Evolutionary conservation across 202 grass and related monocot genomes (phyloP).

Genomic region (Musa balbisiana): DNA sequence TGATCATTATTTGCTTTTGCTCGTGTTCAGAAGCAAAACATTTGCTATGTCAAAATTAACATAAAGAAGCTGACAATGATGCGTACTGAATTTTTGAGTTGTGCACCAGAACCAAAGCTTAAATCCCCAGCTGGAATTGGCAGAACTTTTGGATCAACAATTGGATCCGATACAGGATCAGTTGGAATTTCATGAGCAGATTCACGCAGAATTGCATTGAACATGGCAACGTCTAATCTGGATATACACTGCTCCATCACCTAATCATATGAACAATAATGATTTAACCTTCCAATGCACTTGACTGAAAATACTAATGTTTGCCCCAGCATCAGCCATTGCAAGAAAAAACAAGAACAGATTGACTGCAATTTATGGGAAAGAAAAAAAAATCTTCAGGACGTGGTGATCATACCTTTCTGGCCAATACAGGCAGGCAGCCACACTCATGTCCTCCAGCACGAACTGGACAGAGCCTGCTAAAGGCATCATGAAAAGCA

Average conservation of each 20-base stretch:
- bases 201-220: constrained; percentile 90
- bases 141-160: constrained; percentile 85
- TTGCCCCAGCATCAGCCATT: not conserved
- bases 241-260: constrained; percentile 87
- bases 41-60: not conserved
- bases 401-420: constrained; percentile 35
- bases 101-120: constrained; percentile 84
- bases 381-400: not conserved
- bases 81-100: constrained; percentile 95
- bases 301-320: not conserved
- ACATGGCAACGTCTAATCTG: constrained; percentile 92
- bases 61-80: not conserved
- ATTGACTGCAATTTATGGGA: not conserved
- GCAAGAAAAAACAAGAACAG: not conserved
- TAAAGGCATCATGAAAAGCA: constrained; percentile 65
- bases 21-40: too few species aligned
- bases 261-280: constrained; percentile 29
- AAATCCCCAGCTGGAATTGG: constrained; percentile 67
- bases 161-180: constrained; percentile 74
- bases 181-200: constrained; percentile 84
- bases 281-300: not conserved
- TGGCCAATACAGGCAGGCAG: constrained; percentile 66
- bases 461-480: constrained; percentile 71
- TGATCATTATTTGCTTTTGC: too few species aligned
- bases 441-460: constrained; percentile 64